These are phyloP conservation scores for Rubia tinctorum DNA, from an alignment of 305 asterid genomes.

Conservation along the genomic window DNA sequence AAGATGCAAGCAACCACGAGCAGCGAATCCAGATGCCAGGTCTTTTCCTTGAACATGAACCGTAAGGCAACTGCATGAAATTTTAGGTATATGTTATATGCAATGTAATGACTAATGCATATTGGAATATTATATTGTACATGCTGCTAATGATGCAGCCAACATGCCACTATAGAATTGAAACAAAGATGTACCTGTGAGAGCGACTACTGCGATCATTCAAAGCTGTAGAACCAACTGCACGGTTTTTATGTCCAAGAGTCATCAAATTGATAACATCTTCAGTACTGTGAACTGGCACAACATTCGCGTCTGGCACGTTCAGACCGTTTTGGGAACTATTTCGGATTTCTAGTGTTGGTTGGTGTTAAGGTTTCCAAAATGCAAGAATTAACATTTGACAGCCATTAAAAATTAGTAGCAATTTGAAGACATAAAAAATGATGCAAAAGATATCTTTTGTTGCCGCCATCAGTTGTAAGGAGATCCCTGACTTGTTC, in stretches of 20 bases:
- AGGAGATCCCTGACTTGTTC: slow-evolving; percentile 98
- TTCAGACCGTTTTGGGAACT: slow-evolving; percentile 67
- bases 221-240: slow-evolving; percentile 79
- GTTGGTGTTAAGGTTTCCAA: slow-evolving; percentile 44
- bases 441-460: slow-evolving; percentile 61
- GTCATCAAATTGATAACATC: slow-evolving; percentile 82
- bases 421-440: slow-evolving; percentile 2
- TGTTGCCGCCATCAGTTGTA: slow-evolving; percentile 58
- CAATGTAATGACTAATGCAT: background rate
- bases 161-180: slow-evolving; percentile 3
- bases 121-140: background rate
- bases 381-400: background rate
- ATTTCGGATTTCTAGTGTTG: slow-evolving; percentile 79
- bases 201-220: slow-evolving; percentile 86
- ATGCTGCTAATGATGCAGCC: background rate
- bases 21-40: slow-evolving; percentile 60
- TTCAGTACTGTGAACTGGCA: slow-evolving; percentile 59
- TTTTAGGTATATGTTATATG: background rate
- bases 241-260: slow-evolving; percentile 85
- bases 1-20: slow-evolving; percentile 90
- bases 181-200: slow-evolving; percentile 57
- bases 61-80: slow-evolving; percentile 71
- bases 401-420: background rate
- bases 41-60: slow-evolving; percentile 96
- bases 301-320: slow-evolving; percentile 81